Evolutionary conservation across 2,329 filamentous ascomycete genomes (phyloP).

Genomic region (Fusarium dimerum): DNA sequence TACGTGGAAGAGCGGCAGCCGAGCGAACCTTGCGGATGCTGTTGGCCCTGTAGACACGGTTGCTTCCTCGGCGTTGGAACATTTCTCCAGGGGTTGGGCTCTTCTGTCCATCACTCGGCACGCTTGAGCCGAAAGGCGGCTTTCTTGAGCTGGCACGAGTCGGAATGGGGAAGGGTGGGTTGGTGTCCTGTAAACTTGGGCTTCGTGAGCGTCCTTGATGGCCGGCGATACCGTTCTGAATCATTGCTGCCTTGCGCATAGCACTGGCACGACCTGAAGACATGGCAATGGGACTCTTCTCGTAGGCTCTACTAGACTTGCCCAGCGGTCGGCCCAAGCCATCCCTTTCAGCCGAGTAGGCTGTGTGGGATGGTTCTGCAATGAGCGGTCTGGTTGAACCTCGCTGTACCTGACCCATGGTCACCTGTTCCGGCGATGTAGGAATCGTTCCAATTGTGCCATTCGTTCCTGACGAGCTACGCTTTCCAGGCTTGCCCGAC

Average conservation of each 20-base stretch:
- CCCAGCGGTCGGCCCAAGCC: constrained; percentile 17
- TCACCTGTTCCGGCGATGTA: constrained; percentile 45
- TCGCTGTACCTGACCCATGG: constrained; percentile 30
- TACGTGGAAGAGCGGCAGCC: constrained; percentile 68
- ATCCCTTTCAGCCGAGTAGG: constrained; percentile 38
- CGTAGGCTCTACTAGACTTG: constrained; percentile 38
- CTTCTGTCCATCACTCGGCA: constrained; percentile 68
- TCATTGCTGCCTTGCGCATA: constrained; percentile 78
- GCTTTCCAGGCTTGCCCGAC: constrained; percentile 41
- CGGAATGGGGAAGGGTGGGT: constrained; percentile 91
- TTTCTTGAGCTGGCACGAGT: constrained; percentile 84
- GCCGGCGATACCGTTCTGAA: constrained; percentile 73
- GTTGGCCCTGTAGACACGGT: constrained; percentile 53
- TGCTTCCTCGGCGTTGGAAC: constrained; percentile 54
- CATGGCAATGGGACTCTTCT: constrained; percentile 40
- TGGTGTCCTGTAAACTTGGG: constrained; percentile 62
- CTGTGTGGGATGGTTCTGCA: constrained; percentile 49
- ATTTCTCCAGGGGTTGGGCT: constrained; percentile 70
- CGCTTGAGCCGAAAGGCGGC: constrained; percentile 64
- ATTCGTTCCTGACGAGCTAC: constrained; percentile 37
- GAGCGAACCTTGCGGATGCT: constrained; percentile 85
- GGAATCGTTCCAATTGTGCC: constrained; percentile 35
- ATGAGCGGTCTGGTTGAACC: constrained; percentile 37
- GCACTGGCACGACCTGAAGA: constrained; percentile 54
- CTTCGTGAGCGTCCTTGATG: constrained; percentile 66